These are phyloP conservation scores for Aspergillus indologenus DNA, from an alignment of 495 filamentous ascomycete species.

Conservation along the genomic window DNA sequence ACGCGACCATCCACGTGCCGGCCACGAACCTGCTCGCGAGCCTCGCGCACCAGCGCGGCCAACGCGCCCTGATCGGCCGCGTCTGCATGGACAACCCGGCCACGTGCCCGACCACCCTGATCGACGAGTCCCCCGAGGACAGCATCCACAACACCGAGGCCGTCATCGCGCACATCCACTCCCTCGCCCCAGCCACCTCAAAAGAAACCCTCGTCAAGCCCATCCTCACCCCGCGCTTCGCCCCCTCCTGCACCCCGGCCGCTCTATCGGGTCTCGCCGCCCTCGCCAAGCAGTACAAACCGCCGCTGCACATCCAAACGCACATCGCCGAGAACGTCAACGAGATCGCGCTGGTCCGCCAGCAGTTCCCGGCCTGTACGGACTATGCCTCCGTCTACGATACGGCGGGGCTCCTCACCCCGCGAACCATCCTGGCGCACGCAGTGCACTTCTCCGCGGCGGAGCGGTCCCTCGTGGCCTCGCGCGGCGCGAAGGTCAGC, in stretches of 20 bases:
- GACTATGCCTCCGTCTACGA: constrained; percentile 84
- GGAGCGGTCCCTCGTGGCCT: constrained; percentile 62
- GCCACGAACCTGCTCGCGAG: constrained; percentile 86
- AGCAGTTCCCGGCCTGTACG: constrained; percentile 62
- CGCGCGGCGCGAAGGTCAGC: constrained; percentile 59
- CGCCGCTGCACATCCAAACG: constrained; percentile 72
- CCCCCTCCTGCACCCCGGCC: constrained; percentile 64
- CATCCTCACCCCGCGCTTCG: constrained; percentile 90
- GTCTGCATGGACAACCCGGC: constrained; percentile 79
- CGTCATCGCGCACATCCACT: constrained; percentile 63
- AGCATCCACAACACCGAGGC: constrained; percentile 55
- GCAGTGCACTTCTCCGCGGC: constrained; percentile 66
- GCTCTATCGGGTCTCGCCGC: constrained; percentile 60
- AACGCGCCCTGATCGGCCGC: constrained; percentile 86
- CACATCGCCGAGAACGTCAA: constrained; percentile 82
- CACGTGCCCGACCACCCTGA: constrained; percentile 69
- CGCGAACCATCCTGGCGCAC: constrained; percentile 81
- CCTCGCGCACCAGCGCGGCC: constrained; percentile 70
- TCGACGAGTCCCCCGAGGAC: constrained; percentile 58
- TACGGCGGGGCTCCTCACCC: constrained; percentile 59
- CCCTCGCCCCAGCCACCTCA: constrained; percentile 57
- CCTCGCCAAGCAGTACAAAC: constrained; percentile 54
- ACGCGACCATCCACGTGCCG: constrained; percentile 77
- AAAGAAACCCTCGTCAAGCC: constrained; percentile 55
- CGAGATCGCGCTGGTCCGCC: constrained; percentile 66